Conservation (phyloP, 352 stramenopile species). For the Phytophthora niederhauseri region DNA sequence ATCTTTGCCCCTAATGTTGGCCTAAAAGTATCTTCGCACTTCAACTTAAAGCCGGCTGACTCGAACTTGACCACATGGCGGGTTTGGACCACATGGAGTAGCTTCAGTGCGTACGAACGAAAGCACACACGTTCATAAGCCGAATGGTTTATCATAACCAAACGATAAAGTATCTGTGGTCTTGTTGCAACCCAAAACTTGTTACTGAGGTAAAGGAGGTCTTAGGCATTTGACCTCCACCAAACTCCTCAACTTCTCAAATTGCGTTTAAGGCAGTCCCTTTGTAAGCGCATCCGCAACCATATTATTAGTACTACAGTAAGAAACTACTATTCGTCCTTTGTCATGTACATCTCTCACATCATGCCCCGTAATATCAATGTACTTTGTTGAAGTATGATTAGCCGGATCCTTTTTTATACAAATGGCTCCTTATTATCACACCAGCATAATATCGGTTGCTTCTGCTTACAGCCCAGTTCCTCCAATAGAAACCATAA, state of each 20-base stretch:
- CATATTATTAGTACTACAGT: neutral
- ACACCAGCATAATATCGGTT: neutral
- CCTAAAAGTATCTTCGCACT: neutral
- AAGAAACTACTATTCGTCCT: neutral
- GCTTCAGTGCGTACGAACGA: neutral
- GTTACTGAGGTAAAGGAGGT: neutral
- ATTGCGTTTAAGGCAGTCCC: neutral
- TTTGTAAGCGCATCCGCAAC: neutral
- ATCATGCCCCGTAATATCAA: neutral
- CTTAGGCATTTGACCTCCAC: neutral
- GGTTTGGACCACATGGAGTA: neutral
- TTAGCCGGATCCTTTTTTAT: neutral
- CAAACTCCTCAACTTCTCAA: neutral
- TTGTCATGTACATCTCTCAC: neutral
- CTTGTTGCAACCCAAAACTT: neutral
- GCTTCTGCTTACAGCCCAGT: slow-evolving; percentile 4
- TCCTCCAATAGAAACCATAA: slow-evolving; percentile 12
- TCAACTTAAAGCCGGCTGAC: neutral
- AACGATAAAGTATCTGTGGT: neutral
- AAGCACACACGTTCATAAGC: neutral
- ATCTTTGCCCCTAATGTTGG: neutral
- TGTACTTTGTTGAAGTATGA: neutral
- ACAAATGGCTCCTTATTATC: neutral
- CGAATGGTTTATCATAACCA: neutral
- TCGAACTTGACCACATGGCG: neutral